A percentile compares a stretch with the other conserved stretches of the same genome.
These are phyloP conservation scores for Clathrus columnatus DNA, from an alignment of 768 basidiomycete species.

Conservation along the genomic window DNA sequence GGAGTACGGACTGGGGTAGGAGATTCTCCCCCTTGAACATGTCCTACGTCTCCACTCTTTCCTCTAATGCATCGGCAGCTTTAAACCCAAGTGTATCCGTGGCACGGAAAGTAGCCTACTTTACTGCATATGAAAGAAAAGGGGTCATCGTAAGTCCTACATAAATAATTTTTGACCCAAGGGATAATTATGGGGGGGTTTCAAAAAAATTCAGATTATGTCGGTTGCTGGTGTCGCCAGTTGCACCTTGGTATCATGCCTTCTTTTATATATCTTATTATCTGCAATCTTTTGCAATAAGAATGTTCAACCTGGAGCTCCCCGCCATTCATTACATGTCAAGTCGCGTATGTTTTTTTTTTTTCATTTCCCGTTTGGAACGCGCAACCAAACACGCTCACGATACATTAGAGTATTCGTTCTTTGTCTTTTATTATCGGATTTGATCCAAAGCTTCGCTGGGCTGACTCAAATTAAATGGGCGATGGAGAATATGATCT, in stretches of 20 bases:
- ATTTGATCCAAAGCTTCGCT: constrained; percentile 10
- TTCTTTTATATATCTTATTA: constrained; percentile 7
- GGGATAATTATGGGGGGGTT: too few species aligned
- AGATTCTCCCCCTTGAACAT: background rate
- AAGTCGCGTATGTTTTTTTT: constrained; percentile 2
- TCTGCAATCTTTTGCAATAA: background rate
- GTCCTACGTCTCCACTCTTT: background rate
- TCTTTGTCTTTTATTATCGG: constrained; percentile 8
- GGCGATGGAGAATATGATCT: constrained; percentile 8
- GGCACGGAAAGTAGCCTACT: background rate
- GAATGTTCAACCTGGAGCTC: background rate
- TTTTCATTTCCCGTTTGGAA: background rate
- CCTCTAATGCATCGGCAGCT: background rate
- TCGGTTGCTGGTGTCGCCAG: constrained; percentile 5
- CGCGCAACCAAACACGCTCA: background rate
- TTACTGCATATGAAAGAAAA: constrained; percentile 10
- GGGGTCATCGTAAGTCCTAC: constrained; percentile 1
- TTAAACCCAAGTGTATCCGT: background rate
- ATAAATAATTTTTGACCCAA: background rate
- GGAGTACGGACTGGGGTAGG: background rate
- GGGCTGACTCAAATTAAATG: constrained; percentile 10
- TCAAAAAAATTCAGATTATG: constrained; percentile 4
- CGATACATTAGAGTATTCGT: constrained; percentile 7
- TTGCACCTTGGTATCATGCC: constrained; percentile 5
- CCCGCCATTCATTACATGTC: background rate